phyloP scores from a whole-genome alignment of 2,329 filamentous ascomycete species.

The Periglandula ipomoeae region DNA sequence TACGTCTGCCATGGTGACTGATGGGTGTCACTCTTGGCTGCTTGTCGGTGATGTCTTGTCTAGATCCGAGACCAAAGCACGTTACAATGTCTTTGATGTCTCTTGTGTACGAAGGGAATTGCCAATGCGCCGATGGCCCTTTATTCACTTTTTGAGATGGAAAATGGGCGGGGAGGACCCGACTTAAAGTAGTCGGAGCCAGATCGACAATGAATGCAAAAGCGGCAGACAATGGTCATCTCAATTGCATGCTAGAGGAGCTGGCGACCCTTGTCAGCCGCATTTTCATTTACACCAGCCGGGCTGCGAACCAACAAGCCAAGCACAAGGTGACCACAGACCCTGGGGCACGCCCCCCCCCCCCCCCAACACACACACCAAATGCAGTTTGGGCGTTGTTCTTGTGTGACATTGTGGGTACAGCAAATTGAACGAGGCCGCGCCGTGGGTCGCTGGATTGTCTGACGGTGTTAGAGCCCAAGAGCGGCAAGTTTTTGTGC shows the following conservation, averaged over 20 bases:
- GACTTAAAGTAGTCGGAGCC: slow-evolving; percentile 8
- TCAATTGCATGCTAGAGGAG: slow-evolving; percentile 6
- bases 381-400: neutral
- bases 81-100: neutral
- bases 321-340: neutral
- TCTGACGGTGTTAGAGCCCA: neutral
- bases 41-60: neutral
- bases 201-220: slow-evolving; percentile 5
- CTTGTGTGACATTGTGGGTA: neutral
- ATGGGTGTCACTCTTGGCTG: neutral
- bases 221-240: slow-evolving; percentile 10
- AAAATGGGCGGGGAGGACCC: slow-evolving; percentile 7
- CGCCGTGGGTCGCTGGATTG: neutral
- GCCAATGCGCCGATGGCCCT: neutral
- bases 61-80: neutral
- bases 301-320: neutral
- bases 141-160: neutral
- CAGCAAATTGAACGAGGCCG: neutral
- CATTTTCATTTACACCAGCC: neutral
- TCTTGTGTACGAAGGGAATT: neutral
- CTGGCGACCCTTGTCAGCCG: slow-evolving; percentile 1
- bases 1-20: slow-evolving; percentile 15
- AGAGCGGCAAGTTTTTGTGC: neutral
- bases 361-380: too few species aligned
- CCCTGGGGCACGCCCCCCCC: too few species aligned